Percentiles rank a stretch among this genome's conserved stretches.
phyloP scores from a whole-genome alignment of 192 early-diverging fungal genomes.

The Coemansia guatemalensis region DNA sequence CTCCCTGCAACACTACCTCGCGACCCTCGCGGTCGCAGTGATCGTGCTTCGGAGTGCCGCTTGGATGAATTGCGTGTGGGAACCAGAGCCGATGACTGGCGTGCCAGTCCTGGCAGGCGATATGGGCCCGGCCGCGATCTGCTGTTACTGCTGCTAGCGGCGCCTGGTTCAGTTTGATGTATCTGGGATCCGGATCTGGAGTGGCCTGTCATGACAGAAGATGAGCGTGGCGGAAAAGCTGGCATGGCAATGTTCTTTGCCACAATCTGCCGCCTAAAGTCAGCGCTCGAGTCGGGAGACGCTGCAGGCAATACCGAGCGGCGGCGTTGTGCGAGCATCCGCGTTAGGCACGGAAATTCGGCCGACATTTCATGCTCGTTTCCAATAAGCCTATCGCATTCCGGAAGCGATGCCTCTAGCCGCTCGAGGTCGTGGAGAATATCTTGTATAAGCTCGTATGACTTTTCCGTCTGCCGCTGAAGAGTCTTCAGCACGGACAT shows the following conservation, averaged over 20 bases:
- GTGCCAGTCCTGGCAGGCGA: conserved; percentile 12
- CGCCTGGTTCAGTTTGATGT: conserved; percentile 6
- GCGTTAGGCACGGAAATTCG: conserved; percentile 18
- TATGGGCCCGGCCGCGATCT: conserved; percentile 29
- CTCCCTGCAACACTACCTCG: conserved; percentile 31
- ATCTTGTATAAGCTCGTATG: conserved; percentile 51
- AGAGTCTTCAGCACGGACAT: conserved; percentile 34
- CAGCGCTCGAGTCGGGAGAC: conserved; percentile 22
- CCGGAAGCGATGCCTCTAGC: conserved; percentile 36
- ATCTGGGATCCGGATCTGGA: conserved; percentile 11
- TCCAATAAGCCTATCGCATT: conserved; percentile 15
- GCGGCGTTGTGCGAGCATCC: conserved; percentile 27
- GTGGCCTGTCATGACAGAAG: conserved; percentile 19
- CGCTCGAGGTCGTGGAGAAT: conserved; percentile 51
- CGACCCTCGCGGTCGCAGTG: conserved; percentile 20
- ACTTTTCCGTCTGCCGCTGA: conserved; percentile 50
- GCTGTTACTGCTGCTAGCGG: conserved; percentile 1
- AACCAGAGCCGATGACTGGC: conserved; percentile 9
- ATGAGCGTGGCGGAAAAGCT: conserved; percentile 29
- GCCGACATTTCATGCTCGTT: conserved; percentile 14
- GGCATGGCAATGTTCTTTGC: conserved; percentile 31
- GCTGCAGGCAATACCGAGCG: conserved; percentile 15
- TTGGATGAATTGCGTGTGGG: conserved; percentile 20
- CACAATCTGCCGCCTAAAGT: conserved; percentile 33
- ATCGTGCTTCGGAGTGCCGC: conserved; percentile 12